phyloP scores from a whole-genome alignment of 768 basidiomycete species.

The Coprinopsis cinerea region DNA sequence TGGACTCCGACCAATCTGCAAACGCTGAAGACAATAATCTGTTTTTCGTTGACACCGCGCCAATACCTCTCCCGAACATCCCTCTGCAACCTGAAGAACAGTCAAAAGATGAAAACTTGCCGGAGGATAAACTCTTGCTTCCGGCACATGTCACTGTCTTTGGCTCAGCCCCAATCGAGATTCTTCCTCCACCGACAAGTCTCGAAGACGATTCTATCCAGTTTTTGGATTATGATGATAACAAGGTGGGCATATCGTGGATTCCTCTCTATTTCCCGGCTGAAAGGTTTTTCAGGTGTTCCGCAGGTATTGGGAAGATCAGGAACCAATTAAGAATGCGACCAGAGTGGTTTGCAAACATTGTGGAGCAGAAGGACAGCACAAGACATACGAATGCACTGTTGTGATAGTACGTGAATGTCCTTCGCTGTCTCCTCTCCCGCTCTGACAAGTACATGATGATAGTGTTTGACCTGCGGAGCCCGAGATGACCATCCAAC shows the following conservation, averaged over 20 bases:
- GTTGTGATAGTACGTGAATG: slow-evolving; percentile 67
- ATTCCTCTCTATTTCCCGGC: no score
- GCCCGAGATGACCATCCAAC: slow-evolving; percentile 75
- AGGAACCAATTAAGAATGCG: slow-evolving; percentile 34
- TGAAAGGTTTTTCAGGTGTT: slow-evolving; percentile 35
- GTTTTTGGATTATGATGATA: slow-evolving; percentile 69
- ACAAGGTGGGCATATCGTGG: slow-evolving; percentile 40
- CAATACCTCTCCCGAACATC: slow-evolving; percentile 25
- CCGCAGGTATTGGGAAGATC: slow-evolving; percentile 62
- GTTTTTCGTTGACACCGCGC: slow-evolving; percentile 48
- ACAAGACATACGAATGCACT: slow-evolving; percentile 63
- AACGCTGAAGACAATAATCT: slow-evolving; percentile 22
- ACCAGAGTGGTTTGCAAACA: slow-evolving; percentile 68
- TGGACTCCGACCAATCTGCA: no score
- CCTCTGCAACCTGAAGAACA: slow-evolving; percentile 8
- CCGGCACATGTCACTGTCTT: slow-evolving; percentile 68
- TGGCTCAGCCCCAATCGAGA: slow-evolving; percentile 38
- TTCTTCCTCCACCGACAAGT: slow-evolving; percentile 34
- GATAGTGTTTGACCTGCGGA: slow-evolving; percentile 76
- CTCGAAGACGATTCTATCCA: slow-evolving; percentile 64
- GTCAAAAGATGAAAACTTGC: background rate
- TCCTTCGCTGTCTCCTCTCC: slow-evolving; percentile 4
- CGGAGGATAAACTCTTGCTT: slow-evolving; percentile 39
- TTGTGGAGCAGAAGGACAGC: slow-evolving; percentile 70
- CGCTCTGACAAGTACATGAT: slow-evolving; percentile 1